phyloP scores from a whole-genome alignment of 257 asterid genomes.

The Galeopsis tetrahit region DNA sequence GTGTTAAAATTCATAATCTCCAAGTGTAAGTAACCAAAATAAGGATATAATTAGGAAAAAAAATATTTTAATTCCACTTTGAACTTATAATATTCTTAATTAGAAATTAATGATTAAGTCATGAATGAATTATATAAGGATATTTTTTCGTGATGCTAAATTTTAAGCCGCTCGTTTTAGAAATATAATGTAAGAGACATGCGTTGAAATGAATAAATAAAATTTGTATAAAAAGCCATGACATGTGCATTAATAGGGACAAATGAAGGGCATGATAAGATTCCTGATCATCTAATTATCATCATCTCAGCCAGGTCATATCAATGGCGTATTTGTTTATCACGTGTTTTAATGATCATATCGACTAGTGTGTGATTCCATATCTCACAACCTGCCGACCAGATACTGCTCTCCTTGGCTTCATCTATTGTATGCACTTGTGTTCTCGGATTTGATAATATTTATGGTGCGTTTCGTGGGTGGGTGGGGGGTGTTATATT shows the following conservation, averaged over 20 bases:
- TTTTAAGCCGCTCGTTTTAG: background rate
- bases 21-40: no score
- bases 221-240: background rate
- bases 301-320: conserved; percentile 21
- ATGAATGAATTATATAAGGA: background rate
- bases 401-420: conserved; percentile 2
- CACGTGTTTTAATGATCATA: background rate
- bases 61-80: no score
- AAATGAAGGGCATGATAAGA: conserved; percentile 7
- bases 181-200: background rate
- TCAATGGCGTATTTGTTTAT: conserved; percentile 3
- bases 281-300: background rate
- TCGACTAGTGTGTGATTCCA: conserved; percentile 1
- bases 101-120: no score
- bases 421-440: background rate
- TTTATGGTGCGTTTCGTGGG: no score
- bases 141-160: background rate
- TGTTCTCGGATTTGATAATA: conserved; percentile 15
- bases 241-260: background rate
- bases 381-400: conserved; percentile 26
- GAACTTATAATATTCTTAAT: no score
- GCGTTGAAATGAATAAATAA: background rate
- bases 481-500: no score
- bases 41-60: no score
- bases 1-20: no score